Evolutionary conservation across 495 filamentous ascomycete species (phyloP).

Genomic region (Podospora didyma): DNA sequence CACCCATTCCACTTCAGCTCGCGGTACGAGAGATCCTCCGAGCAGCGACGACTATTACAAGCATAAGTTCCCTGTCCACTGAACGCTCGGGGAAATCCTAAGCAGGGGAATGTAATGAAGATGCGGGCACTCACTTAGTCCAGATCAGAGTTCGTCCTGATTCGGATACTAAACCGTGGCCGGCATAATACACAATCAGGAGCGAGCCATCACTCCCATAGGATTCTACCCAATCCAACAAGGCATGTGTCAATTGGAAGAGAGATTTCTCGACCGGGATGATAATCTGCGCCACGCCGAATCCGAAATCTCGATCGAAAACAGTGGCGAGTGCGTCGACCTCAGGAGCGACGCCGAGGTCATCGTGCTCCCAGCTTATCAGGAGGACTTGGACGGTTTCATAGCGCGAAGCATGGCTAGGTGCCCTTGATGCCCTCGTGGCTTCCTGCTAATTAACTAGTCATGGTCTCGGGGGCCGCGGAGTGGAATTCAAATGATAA

Average conservation of each 20-base stretch:
- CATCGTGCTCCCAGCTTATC: slow-evolving; percentile 1
- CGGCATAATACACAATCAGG: not conserved
- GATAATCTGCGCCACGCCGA: not conserved
- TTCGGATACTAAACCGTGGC: not conserved
- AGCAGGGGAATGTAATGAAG: too few species aligned
- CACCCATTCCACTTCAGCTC: not conserved
- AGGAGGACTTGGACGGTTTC: not conserved
- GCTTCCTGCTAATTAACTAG: too few species aligned
- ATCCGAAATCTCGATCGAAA: slow-evolving; percentile 4
- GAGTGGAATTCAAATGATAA: too few species aligned
- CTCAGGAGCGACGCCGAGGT: not conserved
- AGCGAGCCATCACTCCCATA: not conserved
- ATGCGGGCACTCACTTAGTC: not conserved
- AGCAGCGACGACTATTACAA: too few species aligned
- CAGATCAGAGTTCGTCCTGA: not conserved
- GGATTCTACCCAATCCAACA: not conserved
- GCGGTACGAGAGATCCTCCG: not conserved
- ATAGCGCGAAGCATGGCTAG: too few species aligned
- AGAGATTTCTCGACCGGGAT: not conserved
- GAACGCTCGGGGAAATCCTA: too few species aligned
- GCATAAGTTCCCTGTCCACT: too few species aligned
- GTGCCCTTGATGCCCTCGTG: too few species aligned
- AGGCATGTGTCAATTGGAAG: not conserved
- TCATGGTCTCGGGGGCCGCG: too few species aligned
- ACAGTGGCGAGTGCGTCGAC: slow-evolving; percentile 1